Base-by-base conservation (phyloP, 345 rosid species). In the Eutrema japonicum region DNA sequence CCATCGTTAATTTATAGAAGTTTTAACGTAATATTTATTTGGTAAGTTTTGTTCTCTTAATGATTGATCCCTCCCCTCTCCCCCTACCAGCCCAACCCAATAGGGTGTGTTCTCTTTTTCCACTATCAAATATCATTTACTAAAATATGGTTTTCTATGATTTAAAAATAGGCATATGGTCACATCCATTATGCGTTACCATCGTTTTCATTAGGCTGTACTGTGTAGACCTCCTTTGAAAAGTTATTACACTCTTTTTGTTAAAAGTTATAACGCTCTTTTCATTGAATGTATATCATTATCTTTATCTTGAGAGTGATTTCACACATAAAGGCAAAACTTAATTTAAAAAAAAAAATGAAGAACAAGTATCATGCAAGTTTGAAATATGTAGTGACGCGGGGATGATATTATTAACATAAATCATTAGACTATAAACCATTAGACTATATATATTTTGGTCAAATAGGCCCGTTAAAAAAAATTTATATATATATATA, bases 301-400 rank as follows among this genome's bases (percentile, higher is more conserved):
- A 40, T 74, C 62, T 74, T 74, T 58, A 59, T 50, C 37, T 66
- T 49, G 67, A 67, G 38, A 40, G 30, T 74, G 61, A 66, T 58
- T 57, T 65, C 22, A 66, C 61, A 29, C 57, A 30, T 14, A 10
- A 22, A 32, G 3, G 22, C 13, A 53, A 54, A 53, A 33, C 40
- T 8, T 32, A 12, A 7, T 30, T 13, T 11, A 22, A 49, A 52
- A 7, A 42, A 4, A 42, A 13, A 12, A 37, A 36, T 38, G 0
- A 40, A 40, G 43, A 9, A 50, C 13, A 50, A 18, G 53, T 29
- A 45, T 45, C n/a, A 45, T 45, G 1, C 1, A 1, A 16, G 14
- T 6, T 45, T 12, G 14, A n/a, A 45, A 5, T 6, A 13, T 4
- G 16, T 13, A 13, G 4, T 41, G 12, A 10, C 7, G 16, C 16